Percentiles rank a stretch among this genome's conserved stretches.
These are phyloP conservation scores for Actinomortierella ambigua DNA, from an alignment of 371 early-diverging fungal genomes.

Conservation along the genomic window DNA sequence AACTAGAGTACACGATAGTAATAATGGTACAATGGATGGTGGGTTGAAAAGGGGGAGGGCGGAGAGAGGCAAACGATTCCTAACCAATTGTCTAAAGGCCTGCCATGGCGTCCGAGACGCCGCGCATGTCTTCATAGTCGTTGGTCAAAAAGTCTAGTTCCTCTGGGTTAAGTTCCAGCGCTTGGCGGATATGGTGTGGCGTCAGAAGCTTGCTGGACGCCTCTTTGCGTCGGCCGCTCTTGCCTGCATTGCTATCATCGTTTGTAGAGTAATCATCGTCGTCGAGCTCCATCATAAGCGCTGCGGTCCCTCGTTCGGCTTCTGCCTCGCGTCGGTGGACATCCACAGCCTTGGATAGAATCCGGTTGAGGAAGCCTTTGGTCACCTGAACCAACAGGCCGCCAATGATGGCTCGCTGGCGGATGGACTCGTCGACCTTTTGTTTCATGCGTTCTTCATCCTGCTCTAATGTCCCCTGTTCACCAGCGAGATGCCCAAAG, in stretches of 20 bases:
- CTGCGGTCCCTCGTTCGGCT: conserved; percentile 33
- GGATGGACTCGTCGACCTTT: conserved; percentile 43
- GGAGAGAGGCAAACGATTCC: not conserved
- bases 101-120: conserved; percentile 37
- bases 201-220: conserved; percentile 50
- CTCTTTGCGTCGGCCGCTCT: conserved; percentile 7
- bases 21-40: not conserved
- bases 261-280: conserved; percentile 14
- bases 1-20: too few relatives aligned
- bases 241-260: not conserved
- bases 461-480: not conserved
- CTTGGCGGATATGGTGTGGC: conserved; percentile 57
- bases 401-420: conserved; percentile 51
- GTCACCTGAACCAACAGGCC: conserved; percentile 50
- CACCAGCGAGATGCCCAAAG: not conserved
- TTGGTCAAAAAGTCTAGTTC: conserved; percentile 61
- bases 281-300: conserved; percentile 45
- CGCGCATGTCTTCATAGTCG: conserved; percentile 49
- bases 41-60: not conserved
- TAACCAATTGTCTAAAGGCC: conserved; percentile 11
- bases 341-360: conserved; percentile 28
- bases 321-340: conserved; percentile 32
- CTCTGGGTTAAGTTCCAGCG: conserved; percentile 45
- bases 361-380: conserved; percentile 48
- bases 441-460: conserved; percentile 25